Evolutionary conservation across 176 grass and related monocot species (phyloP).

Genomic region (Hordeum marinum): DNA sequence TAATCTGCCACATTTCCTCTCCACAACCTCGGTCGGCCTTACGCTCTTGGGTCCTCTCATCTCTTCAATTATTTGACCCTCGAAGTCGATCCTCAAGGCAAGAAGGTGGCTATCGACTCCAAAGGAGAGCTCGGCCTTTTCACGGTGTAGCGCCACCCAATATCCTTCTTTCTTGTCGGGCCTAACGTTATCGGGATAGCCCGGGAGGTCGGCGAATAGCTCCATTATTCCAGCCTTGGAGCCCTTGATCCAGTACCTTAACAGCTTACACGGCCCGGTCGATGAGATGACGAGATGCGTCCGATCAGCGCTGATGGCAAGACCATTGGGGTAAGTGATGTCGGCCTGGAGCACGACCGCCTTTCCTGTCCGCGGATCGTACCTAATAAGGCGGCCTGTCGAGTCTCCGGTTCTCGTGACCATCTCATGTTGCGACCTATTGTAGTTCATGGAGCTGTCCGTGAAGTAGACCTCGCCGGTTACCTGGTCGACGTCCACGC

Average conservation of each 20-base stretch:
- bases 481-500: conserved; percentile 10
- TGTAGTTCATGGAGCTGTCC: conserved; percentile 8
- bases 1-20: background rate
- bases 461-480: conserved; percentile 30
- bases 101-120: background rate
- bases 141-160: conserved; percentile 19
- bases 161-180: conserved; percentile 11
- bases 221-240: background rate
- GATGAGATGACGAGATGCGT: background rate
- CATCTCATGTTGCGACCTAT: background rate
- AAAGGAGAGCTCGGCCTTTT: background rate
- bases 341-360: background rate
- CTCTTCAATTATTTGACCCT: background rate
- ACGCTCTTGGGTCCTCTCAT: background rate
- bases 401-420: background rate
- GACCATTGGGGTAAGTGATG: background rate
- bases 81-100: background rate
- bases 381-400: background rate
- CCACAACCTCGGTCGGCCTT: background rate
- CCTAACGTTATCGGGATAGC: conserved; percentile 34
- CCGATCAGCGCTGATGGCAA: background rate
- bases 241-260: conserved; percentile 32
- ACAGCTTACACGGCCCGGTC: background rate
- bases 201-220: conserved; percentile 21
- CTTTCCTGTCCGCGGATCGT: background rate